These are phyloP conservation scores for Pestalotiopsis sp. DNA, from an alignment of 2,329 filamentous ascomycete genomes.

Conservation along the genomic window DNA sequence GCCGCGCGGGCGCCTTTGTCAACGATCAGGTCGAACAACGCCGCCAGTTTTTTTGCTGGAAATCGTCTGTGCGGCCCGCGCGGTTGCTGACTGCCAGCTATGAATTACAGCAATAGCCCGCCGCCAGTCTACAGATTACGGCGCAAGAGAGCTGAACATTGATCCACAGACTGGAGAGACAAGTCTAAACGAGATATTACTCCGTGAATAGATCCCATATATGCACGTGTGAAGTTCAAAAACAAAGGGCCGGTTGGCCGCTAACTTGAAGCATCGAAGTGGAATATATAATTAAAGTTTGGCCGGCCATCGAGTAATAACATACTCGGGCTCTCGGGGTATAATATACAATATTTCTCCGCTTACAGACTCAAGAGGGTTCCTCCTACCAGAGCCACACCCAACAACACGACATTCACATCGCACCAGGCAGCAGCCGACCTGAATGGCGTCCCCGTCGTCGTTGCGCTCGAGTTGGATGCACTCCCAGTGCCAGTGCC, in stretches of 20 bases:
- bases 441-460: conserved; percentile 2
- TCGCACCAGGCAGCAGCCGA: not conserved
- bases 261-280: not conserved
- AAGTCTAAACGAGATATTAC: not conserved
- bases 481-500: not conserved
- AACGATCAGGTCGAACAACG: not conserved
- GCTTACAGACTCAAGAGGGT: not conserved
- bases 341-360: not conserved
- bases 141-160: not conserved
- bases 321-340: not conserved
- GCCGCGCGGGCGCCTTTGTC: not conserved
- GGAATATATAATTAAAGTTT: not conserved
- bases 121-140: not conserved
- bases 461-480: not conserved
- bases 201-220: not conserved
- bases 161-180: too few relatives aligned
- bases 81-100: not conserved
- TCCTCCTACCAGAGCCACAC: not conserved
- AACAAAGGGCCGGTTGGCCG: not conserved
- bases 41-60: not conserved
- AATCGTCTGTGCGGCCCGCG: not conserved
- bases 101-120: too few relatives aligned
- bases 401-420: not conserved
- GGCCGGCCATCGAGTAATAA: not conserved
- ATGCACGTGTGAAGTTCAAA: not conserved